Evolutionary conservation across 139 green algal species (phyloP).

Genomic region (Tetraselmis striata): DNA sequence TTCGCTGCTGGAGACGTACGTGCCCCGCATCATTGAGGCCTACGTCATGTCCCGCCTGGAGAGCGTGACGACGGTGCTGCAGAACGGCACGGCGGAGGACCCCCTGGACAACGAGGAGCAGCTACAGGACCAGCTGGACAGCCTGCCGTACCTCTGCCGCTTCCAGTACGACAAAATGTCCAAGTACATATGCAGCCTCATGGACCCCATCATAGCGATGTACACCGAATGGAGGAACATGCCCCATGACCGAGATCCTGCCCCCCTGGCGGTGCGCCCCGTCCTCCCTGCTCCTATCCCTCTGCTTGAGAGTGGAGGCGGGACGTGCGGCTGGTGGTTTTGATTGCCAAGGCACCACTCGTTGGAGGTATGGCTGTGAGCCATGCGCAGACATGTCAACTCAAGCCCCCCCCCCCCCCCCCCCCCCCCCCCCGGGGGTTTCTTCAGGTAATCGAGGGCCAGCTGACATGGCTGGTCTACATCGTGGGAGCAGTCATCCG

Average conservation of each 20-base stretch:
- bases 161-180: slow-evolving; percentile 87
- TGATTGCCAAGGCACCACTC: no score
- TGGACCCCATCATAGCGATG: slow-evolving; percentile 69
- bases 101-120: slow-evolving; percentile 90
- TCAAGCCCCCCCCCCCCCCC: no score
- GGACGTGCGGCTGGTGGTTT: no score
- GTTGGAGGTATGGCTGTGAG: no score
- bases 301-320: no score
- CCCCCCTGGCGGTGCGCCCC: not conserved
- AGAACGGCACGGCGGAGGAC: slow-evolving; percentile 63
- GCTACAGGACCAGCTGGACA: slow-evolving; percentile 89
- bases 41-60: slow-evolving; percentile 86
- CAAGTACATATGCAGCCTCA: slow-evolving; percentile 55
- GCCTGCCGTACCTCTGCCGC: slow-evolving; percentile 81
- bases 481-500: slow-evolving; percentile 86
- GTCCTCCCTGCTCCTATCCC: no score
- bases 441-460: slow-evolving; percentile 76
- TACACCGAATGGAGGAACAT: slow-evolving; percentile 36
- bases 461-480: slow-evolving; percentile 96
- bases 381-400: no score
- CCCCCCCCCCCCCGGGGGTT: no score
- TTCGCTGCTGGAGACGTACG: slow-evolving; percentile 81
- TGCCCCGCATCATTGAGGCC: slow-evolving; percentile 86
- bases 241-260: not conserved
- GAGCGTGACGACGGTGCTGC: slow-evolving; percentile 58